phyloP scores from a whole-genome alignment of 805 yeast species.

The Candida sithepensis region DNA sequence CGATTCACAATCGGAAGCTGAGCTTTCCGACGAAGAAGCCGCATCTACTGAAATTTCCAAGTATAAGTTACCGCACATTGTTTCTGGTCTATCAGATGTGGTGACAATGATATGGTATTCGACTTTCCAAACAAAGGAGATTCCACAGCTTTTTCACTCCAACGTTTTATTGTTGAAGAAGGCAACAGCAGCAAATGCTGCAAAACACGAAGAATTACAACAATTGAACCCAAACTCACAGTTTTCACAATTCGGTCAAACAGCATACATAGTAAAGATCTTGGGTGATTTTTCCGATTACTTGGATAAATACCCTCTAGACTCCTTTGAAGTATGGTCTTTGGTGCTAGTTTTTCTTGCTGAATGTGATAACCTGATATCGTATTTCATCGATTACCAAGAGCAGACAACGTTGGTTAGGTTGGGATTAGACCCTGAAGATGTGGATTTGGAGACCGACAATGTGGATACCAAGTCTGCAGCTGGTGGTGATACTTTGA shows the following conservation, averaged over 20 bases:
- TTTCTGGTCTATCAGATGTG: constrained; percentile 44
- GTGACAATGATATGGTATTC: constrained; percentile 64
- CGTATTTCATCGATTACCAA: constrained; percentile 28
- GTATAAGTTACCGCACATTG: constrained; percentile 31
- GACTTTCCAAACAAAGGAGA: constrained; percentile 32
- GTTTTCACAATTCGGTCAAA: constrained; percentile 48
- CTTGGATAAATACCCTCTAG: constrained; percentile 36
- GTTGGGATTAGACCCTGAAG: background rate
- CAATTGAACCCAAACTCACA: constrained; percentile 10
- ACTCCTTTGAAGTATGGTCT: constrained; percentile 22
- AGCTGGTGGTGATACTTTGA: constrained; percentile 3
- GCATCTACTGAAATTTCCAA: constrained; percentile 2
- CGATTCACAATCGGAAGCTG: constrained; percentile 6
- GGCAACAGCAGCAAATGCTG: background rate
- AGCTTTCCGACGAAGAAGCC: background rate
- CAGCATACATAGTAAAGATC: constrained; percentile 55
- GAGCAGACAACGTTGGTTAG: background rate
- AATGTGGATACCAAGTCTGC: constrained; percentile 1
- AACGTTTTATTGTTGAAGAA: constrained; percentile 10
- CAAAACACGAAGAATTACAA: background rate
- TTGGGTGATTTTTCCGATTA: constrained; percentile 69
- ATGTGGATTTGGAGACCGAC: constrained; percentile 8
- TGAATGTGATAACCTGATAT: constrained; percentile 26
- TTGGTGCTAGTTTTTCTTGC: constrained; percentile 20
- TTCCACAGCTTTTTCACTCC: constrained; percentile 27